Evolutionary conservation across 805 yeast species (phyloP), one percentile per base, ranked within the genome.

Genomic region (Wickerhamomyces hampshirensis): DNA sequence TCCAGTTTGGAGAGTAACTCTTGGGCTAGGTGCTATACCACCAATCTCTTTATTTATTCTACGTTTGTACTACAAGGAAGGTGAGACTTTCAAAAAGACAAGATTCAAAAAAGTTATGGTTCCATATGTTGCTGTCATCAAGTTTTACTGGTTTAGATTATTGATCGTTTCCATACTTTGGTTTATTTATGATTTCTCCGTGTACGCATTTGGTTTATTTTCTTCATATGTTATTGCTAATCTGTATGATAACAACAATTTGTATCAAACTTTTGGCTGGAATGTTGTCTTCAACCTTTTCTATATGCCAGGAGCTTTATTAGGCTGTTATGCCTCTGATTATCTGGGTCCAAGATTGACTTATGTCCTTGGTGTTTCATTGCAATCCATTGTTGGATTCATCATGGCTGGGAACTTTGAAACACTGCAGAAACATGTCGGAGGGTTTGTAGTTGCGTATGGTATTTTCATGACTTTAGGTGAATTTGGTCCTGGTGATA

Each of bases 401-500:
- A 73, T 80, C 51, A 82, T 91, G 88, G 87, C 95, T 36, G 91
- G 81, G 16, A 62, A 71, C 32, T 79, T 82, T 54, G 63, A 67
- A 21, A 53, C 57, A 18, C 68, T 91, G 48, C 66, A 68, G 42
- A 51, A 73, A 27, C 73, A 80, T 50, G 68, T 86, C 54, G 96
- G 76, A 27, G 91, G 77, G 0, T 86, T 89, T 50, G 84, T 80
- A 33, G 93, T 87, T 30, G 82, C 84, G 18, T 91, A 82, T 56
- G 97, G 97, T 65, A 78, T 91, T 46, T 91, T 87, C 60, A 66
- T 77, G 58, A 70, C 95, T 6, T 69, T 86, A 33, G 97, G 97
- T 53, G 97, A 91, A 62, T 84, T 89, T 60, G 95, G 96, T 21
- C 89, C 95, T 11, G 98, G 97, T 65, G 86, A 88, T 62, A 86